phyloP scores from a whole-genome alignment of 805 yeast species.

The Diddensiella transvaalensis region DNA sequence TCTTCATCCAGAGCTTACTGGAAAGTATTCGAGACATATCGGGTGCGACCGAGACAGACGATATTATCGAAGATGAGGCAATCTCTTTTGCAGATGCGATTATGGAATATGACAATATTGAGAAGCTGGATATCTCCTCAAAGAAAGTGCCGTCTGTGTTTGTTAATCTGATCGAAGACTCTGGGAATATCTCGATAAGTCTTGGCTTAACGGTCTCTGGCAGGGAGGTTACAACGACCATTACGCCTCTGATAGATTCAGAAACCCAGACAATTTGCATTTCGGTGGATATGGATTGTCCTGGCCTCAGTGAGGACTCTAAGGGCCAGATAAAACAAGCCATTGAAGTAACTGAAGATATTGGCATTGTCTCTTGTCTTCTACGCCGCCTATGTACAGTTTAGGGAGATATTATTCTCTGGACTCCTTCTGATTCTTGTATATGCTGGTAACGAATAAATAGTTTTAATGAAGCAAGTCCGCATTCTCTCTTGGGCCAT shows the following conservation, averaged over 20 bases:
- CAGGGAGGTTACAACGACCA: not conserved
- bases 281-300: not conserved
- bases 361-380: not conserved
- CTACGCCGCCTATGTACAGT: not conserved
- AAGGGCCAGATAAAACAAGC: not conserved
- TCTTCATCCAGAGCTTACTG: slow-evolving; percentile 2
- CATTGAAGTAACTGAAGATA: not conserved
- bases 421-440: too few relatives aligned
- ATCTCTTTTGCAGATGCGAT: slow-evolving; percentile 23
- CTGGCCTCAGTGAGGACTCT: not conserved
- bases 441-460: too few relatives aligned
- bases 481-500: not conserved
- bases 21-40: slow-evolving; percentile 3
- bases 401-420: too few relatives aligned
- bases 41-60: slow-evolving; percentile 3
- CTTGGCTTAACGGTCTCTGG: not conserved
- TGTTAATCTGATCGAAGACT: not conserved
- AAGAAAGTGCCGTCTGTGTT: not conserved
- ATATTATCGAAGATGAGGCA: slow-evolving; percentile 7
- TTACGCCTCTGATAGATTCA: not conserved
- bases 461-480: too few relatives aligned
- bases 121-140: not conserved
- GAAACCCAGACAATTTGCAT: not conserved
- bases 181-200: not conserved
- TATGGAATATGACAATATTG: slow-evolving; percentile 14